A percentile compares a stretch with the other conserved stretches of the same genome.
These are phyloP conservation scores for Lactarius quietus DNA, from an alignment of 768 basidiomycete species.

Conservation along the genomic window DNA sequence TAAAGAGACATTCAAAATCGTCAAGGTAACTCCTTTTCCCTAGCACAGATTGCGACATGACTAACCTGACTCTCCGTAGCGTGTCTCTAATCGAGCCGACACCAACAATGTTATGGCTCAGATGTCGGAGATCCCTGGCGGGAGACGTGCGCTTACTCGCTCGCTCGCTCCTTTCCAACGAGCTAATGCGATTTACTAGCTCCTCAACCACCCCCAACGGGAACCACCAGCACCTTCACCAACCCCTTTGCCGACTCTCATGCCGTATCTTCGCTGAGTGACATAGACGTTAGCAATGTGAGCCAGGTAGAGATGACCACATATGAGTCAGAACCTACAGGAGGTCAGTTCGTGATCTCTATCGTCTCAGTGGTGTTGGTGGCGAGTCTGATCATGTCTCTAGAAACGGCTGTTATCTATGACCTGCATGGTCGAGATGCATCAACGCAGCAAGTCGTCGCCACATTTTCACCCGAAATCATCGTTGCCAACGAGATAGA, in stretches of 20 bases:
- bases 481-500: not conserved
- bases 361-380: too few relatives aligned
- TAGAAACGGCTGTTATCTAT: not conserved
- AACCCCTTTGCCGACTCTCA: constrained; percentile 5
- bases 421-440: not conserved
- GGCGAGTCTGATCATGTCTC: not conserved
- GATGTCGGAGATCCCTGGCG: not conserved
- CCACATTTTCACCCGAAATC: not conserved
- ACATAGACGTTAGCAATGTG: not conserved
- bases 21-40: not conserved
- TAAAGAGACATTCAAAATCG: not conserved
- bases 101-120: not conserved
- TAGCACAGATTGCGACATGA: not conserved
- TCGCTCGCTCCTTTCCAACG: not conserved
- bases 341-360: not conserved
- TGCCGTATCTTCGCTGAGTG: not conserved
- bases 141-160: not conserved
- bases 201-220: not conserved
- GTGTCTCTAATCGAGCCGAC: not conserved
- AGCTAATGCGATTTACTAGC: not conserved
- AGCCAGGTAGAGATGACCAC: not conserved
- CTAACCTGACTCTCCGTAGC: not conserved
- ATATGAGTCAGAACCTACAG: not conserved
- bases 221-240: not conserved
- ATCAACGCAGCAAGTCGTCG: not conserved